These are phyloP conservation scores for Citrullus mucosospermus DNA, from an alignment of 306 rosid genomes.

Conservation along the genomic window DNA sequence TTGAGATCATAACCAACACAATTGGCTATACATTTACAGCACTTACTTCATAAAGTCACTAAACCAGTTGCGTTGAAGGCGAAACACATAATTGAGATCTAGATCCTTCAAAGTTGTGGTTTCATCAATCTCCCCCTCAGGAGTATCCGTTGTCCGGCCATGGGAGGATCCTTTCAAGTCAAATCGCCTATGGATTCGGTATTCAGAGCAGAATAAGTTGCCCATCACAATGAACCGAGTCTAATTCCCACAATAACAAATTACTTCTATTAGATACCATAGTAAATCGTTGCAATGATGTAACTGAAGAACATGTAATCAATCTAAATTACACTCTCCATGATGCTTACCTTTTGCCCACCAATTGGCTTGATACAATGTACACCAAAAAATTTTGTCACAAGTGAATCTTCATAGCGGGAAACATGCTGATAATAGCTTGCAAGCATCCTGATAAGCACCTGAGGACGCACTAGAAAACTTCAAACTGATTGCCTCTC, in stretches of 20 bases:
- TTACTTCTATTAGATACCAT: not conserved
- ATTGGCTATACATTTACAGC: not conserved
- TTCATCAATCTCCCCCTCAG: slow-evolving; percentile 82
- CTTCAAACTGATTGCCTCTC: not conserved
- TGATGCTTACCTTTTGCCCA: slow-evolving; percentile 65
- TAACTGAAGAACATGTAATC: not conserved
- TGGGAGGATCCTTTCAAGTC: slow-evolving; percentile 97
- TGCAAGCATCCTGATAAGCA: slow-evolving; percentile 81
- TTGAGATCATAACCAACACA: not conserved
- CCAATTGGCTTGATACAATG: slow-evolving; percentile 93
- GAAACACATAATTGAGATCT: slow-evolving; percentile 85
- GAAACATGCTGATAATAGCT: slow-evolving; percentile 65
- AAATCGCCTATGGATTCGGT: slow-evolving; percentile 79
- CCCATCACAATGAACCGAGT: slow-evolving; percentile 95
- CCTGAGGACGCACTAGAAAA: slow-evolving; percentile 31
- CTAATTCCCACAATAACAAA: slow-evolving; percentile 26
- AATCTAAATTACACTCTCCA: not conserved
- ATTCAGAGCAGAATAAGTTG: slow-evolving; percentile 91
- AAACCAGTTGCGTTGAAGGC: slow-evolving; percentile 52
- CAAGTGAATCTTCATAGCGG: slow-evolving; percentile 63
- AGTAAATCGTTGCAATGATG: not conserved
- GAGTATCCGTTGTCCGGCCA: slow-evolving; percentile 72
- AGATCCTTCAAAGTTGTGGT: slow-evolving; percentile 92
- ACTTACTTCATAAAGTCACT: slow-evolving; percentile 54
- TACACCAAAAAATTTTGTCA: slow-evolving; percentile 83